Conservation (phyloP, 805 yeast species). For the Metschnikowia matae region DNA sequence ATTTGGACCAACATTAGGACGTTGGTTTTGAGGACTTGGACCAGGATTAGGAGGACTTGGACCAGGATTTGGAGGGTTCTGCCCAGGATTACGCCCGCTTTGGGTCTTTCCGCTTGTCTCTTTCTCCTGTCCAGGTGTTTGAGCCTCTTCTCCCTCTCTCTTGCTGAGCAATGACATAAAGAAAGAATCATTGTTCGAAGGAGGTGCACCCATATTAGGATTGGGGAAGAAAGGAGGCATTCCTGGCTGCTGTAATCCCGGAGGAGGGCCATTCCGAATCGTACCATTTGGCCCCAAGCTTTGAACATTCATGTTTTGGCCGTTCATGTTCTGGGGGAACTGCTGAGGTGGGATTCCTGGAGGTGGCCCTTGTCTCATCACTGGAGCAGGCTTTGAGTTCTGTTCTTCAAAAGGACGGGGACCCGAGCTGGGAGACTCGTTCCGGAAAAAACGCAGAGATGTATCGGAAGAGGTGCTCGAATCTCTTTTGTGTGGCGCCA, state of each 20-base stretch:
- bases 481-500: not conserved
- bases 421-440: not conserved
- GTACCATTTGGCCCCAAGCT: not conserved
- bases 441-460: slow-evolving; percentile 4
- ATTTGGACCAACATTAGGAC: not conserved
- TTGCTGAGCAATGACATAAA: slow-evolving; percentile 46
- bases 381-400: not conserved
- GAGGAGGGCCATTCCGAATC: slow-evolving; percentile 1
- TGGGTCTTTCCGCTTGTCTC: not conserved
- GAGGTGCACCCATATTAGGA: slow-evolving; percentile 1
- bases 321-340: not conserved
- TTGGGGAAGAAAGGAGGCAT: slow-evolving; percentile 23
- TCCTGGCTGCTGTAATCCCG: slow-evolving; percentile 1
- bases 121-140: not conserved
- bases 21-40: not conserved
- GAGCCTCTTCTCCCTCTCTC: slow-evolving; percentile 14
- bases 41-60: not conserved
- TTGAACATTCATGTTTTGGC: not conserved
- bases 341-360: slow-evolving; percentile 2
- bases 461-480: not conserved
- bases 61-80: not conserved
- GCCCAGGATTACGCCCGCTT: not conserved
- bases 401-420: not conserved
- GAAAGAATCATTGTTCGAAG: slow-evolving; percentile 37
- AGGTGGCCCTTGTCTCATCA: slow-evolving; percentile 3